These are phyloP conservation scores for Centrapalus pauciflorus DNA, from an alignment of 129 eudicot genomes.

Conservation along the genomic window DNA sequence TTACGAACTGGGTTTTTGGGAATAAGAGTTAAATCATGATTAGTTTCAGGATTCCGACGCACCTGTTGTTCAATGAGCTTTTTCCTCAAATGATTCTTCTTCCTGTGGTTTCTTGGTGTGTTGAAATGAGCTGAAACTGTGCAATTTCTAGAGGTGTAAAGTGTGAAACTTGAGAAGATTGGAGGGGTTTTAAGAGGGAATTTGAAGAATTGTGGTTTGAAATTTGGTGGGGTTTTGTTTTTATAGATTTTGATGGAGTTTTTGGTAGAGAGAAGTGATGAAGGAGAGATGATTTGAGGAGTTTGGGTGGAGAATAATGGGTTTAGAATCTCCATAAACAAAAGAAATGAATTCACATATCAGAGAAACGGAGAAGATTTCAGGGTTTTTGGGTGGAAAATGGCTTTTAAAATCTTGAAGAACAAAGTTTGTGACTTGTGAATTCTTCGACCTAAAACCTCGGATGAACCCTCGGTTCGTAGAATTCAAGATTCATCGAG, in stretches of 20 bases:
- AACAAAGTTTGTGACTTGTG: neutral
- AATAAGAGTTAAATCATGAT: neutral
- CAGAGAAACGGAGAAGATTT: neutral
- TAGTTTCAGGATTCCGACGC: conserved; percentile 9
- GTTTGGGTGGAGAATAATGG: conserved; percentile 20
- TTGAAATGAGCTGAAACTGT: conserved; percentile 53
- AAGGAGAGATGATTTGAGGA: conserved; percentile 21
- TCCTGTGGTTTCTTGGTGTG: conserved; percentile 40
- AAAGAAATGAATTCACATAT: conserved; percentile 4
- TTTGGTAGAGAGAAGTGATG: conserved; percentile 21
- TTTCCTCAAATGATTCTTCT: conserved; percentile 55
- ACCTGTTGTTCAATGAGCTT: conserved; percentile 58
- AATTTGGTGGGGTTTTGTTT: conserved; percentile 25
- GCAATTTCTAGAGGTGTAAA: conserved; percentile 26
- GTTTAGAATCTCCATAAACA: conserved; percentile 42
- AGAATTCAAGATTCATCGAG: neutral
- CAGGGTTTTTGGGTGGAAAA: neutral
- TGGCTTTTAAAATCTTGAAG: neutral
- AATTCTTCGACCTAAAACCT: conserved; percentile 2
- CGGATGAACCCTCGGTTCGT: conserved; percentile 8
- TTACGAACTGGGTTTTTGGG: conserved; percentile 27
- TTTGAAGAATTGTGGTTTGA: conserved; percentile 20
- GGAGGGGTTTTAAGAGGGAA: conserved; percentile 7
- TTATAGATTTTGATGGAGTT: conserved; percentile 18
- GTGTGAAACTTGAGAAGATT: conserved; percentile 10